phyloP scores from a whole-genome alignment of 2,329 filamentous ascomycete species.

The Penicillium occitanis region DNA sequence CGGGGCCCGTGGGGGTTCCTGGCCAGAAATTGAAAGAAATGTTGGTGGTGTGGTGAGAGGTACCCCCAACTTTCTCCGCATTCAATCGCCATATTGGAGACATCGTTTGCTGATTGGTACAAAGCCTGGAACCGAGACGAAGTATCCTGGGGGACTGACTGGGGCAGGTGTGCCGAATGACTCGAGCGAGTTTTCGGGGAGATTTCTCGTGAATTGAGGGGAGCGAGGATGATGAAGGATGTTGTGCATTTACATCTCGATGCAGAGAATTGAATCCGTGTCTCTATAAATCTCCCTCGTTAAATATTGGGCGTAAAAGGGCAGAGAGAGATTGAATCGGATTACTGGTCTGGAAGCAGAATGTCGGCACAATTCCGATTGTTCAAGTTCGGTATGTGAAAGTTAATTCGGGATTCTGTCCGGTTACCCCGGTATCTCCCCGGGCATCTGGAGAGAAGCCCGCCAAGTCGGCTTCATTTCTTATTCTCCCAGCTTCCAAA shows the following conservation, averaged over 20 bases:
- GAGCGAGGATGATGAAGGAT: not conserved
- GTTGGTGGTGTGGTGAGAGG: not conserved
- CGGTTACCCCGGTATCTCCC: not conserved
- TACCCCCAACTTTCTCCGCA: slow-evolving; percentile 10
- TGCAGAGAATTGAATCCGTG: not conserved
- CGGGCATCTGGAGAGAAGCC: not conserved
- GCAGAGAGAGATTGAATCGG: too few relatives aligned
- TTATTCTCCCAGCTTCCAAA: not conserved
- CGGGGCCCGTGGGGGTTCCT: slow-evolving; percentile 2
- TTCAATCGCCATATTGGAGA: too few relatives aligned
- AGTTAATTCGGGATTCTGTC: slow-evolving; percentile 3
- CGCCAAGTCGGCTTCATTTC: not conserved
- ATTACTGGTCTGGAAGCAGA: too few relatives aligned
- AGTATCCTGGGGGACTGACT: not conserved
- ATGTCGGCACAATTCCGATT: not conserved
- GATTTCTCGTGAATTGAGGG: too few relatives aligned
- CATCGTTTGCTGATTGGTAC: not conserved
- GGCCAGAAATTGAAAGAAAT: not conserved
- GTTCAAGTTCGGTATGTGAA: not conserved
- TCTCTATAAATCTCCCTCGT: not conserved
- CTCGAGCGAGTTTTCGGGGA: not conserved
- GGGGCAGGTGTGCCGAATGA: not conserved
- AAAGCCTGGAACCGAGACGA: not conserved
- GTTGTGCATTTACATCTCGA: not conserved
- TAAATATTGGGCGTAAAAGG: too few relatives aligned